These are phyloP conservation scores for Limonium bicolor DNA, from an alignment of 148 eudicot genomes.

Conservation along the genomic window DNA sequence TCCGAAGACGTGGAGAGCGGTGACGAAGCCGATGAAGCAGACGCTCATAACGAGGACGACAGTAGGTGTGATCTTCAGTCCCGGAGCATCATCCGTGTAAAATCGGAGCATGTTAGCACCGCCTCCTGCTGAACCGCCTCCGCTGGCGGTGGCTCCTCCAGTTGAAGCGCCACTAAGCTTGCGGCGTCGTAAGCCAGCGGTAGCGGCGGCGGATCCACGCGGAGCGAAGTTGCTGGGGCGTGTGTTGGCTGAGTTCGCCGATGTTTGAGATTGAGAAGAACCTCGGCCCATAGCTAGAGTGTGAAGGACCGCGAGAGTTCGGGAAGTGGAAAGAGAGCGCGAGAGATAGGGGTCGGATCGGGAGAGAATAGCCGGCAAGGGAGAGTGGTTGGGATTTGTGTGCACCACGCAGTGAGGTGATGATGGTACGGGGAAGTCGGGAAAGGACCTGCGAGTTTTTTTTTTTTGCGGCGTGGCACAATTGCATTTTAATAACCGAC, in stretches of 20 bases:
- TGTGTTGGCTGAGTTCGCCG: conserved; percentile 13
- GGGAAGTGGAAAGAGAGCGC: too few species aligned
- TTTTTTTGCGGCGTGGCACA: too few species aligned
- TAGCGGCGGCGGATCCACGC: conserved; percentile 53
- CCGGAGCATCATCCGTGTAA: conserved; percentile 63
- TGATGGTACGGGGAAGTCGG: too few species aligned
- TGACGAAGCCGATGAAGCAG: conserved; percentile 56
- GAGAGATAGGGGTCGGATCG: too few species aligned
- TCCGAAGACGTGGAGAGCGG: conserved; percentile 60
- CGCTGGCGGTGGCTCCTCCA: too few species aligned
- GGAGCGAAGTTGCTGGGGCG: conserved; percentile 36
- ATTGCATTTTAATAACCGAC: too few species aligned
- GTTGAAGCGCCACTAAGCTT: conserved; percentile 3
- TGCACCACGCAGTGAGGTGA: too few species aligned
- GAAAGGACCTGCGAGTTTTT: too few species aligned
- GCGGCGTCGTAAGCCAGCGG: conserved; percentile 45
- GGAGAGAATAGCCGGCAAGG: too few species aligned
- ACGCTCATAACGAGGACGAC: conserved; percentile 60
- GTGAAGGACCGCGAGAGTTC: too few species aligned
- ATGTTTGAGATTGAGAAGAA: conserved; percentile 8
- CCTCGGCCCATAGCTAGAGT: conserved; percentile 11
- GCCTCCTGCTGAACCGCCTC: conserved; percentile 9
- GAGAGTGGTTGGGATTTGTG: too few species aligned
- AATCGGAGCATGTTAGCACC: conserved; percentile 43
- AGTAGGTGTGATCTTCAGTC: conserved; percentile 50